These are phyloP conservation scores for Colletotrichum sansevieriae DNA, from an alignment of 2,329 filamentous ascomycete genomes.

Conservation along the genomic window DNA sequence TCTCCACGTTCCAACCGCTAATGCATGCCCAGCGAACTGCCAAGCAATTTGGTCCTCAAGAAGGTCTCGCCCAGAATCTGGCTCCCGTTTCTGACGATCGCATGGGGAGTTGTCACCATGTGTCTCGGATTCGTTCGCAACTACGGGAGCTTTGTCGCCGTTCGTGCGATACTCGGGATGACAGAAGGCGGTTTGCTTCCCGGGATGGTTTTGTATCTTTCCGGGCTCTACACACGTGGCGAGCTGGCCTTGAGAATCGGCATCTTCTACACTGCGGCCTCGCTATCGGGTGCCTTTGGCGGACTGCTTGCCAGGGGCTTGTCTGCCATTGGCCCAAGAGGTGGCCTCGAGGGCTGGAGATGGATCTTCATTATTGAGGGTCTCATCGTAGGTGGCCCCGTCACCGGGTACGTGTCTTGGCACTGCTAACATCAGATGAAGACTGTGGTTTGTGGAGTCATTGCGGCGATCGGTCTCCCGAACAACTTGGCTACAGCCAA, in stretches of 20 bases:
- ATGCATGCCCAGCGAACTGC: conserved; percentile 64
- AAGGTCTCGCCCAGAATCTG: conserved; percentile 71
- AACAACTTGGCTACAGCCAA: conserved; percentile 66
- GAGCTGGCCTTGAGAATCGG: conserved; percentile 75
- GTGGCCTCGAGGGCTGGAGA: conserved; percentile 68
- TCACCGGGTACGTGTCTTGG: background rate
- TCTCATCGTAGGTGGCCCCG: conserved; percentile 55
- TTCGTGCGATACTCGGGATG: conserved; percentile 72
- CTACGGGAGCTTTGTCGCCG: conserved; percentile 70
- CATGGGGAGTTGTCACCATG: conserved; percentile 72
- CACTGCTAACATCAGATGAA: conserved; percentile 45
- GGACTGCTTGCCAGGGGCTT: conserved; percentile 73
- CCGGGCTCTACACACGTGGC: conserved; percentile 69
- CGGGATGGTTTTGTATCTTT: conserved; percentile 77
- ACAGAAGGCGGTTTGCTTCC: conserved; percentile 76
- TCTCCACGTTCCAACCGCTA: conserved; percentile 25
- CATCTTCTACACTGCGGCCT: conserved; percentile 76
- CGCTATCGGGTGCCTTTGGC: conserved; percentile 74
- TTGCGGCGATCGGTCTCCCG: conserved; percentile 67
- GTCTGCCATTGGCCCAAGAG: conserved; percentile 68
- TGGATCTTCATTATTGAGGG: conserved; percentile 76
- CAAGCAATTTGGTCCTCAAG: conserved; percentile 74
- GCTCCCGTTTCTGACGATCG: conserved; percentile 67
- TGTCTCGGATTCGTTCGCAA: conserved; percentile 66
- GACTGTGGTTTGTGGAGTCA: conserved; percentile 66